phyloP scores from a whole-genome alignment of 345 rosid species.

The Populus deltoides region DNA sequence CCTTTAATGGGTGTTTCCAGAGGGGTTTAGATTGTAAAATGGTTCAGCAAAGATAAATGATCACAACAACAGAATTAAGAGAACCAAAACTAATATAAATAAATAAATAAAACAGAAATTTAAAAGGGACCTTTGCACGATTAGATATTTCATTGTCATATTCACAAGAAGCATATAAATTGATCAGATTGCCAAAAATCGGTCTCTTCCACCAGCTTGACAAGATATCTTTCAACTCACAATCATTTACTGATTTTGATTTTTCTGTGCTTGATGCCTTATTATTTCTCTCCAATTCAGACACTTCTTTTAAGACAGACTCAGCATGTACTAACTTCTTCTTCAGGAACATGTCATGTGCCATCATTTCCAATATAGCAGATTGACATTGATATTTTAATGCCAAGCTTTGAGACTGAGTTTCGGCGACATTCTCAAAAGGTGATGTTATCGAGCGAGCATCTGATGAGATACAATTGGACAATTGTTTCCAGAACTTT shows the following conservation, averaged over 20 bases:
- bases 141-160: slow-evolving; percentile 45
- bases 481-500: slow-evolving; percentile 65
- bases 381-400: slow-evolving; percentile 63
- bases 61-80: background rate
- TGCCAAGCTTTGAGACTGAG: slow-evolving; percentile 45
- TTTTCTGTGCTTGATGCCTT: slow-evolving; percentile 28
- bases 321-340: slow-evolving; percentile 66
- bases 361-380: slow-evolving; percentile 71
- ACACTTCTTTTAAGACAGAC: slow-evolving; percentile 36
- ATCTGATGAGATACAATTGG: slow-evolving; percentile 39
- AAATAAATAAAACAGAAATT: background rate
- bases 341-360: slow-evolving; percentile 69
- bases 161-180: slow-evolving; percentile 52
- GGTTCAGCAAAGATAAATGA: background rate
- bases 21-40: background rate
- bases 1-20: background rate
- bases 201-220: slow-evolving; percentile 61
- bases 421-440: slow-evolving; percentile 37
- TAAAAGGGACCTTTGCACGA: slow-evolving; percentile 48
- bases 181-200: slow-evolving; percentile 49
- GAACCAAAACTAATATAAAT: background rate
- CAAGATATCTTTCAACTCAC: slow-evolving; percentile 45
- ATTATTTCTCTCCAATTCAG: slow-evolving; percentile 28
- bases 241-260: slow-evolving; percentile 29
- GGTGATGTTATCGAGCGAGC: slow-evolving; percentile 35